Conservation (phyloP, 148 eudicot genomes). For the Camellia sinensis region DNA sequence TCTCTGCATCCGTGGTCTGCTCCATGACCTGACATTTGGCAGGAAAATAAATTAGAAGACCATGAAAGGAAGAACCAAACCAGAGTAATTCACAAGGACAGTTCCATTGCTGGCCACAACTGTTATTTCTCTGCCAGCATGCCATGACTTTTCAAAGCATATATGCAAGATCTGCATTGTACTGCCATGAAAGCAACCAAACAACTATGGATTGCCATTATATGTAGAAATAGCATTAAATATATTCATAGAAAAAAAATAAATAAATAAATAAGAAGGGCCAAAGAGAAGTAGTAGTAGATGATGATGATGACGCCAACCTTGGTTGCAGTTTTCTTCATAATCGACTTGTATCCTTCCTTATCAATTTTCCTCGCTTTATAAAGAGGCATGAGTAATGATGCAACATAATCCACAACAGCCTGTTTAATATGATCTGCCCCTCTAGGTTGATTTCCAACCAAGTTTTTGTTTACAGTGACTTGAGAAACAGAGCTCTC, state of each 20-base stretch:
- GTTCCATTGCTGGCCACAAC: background rate
- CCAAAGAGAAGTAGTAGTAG: background rate
- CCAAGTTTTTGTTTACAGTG: conserved; percentile 68
- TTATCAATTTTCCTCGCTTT: conserved; percentile 87
- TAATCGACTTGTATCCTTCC: conserved; percentile 88
- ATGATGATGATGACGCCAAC: conserved; percentile 32
- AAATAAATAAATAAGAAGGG: background rate
- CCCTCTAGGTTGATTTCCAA: conserved; percentile 61
- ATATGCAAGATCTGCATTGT: background rate
- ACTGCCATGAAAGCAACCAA: background rate
- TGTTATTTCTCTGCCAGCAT: background rate
- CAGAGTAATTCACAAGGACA: conserved; percentile 1
- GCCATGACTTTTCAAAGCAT: background rate
- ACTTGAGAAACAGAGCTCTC: conserved; percentile 86
- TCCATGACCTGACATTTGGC: conserved; percentile 82
- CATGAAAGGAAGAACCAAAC: conserved; percentile 9
- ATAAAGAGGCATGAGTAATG: conserved; percentile 95
- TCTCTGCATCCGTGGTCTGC: conserved; percentile 89
- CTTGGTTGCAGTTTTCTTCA: conserved; percentile 99
- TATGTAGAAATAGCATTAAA: background rate
- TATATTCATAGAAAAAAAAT: background rate
- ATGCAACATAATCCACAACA: conserved; percentile 89
- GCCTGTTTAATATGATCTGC: conserved; percentile 72
- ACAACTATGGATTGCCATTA: background rate
- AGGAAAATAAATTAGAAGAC: background rate